Conservation (phyloP, 1,139 yeast species). For the Debaryomycetaceae sp. region DNA sequence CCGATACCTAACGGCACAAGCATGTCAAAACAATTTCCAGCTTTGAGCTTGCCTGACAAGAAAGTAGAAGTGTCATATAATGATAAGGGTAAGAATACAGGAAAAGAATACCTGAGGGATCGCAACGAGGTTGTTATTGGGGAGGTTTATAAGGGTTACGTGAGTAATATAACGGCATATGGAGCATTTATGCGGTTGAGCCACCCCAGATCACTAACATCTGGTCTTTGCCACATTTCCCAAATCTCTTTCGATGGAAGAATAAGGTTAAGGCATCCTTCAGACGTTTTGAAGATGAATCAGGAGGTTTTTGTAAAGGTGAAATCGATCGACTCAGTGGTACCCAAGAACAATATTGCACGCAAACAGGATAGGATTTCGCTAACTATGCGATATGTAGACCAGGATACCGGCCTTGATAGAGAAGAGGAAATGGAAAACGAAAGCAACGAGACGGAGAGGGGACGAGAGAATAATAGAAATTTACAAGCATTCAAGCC, state of each 20-base stretch:
- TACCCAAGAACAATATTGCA: not conserved
- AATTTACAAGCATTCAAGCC: conserved; percentile 9
- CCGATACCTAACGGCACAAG: not conserved
- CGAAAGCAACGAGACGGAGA: conserved; percentile 23
- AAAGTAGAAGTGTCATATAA: not conserved
- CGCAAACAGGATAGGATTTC: conserved; percentile 42
- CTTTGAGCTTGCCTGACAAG: not conserved
- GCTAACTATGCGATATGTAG: conserved; percentile 70
- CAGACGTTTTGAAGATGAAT: conserved; percentile 52
- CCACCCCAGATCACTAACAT: conserved; percentile 20
- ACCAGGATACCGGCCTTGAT: conserved; percentile 64
- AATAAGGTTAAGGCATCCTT: conserved; percentile 51
- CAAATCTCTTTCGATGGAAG: conserved; percentile 49
- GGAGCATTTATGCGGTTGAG: conserved; percentile 70
- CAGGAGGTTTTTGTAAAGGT: conserved; percentile 70
- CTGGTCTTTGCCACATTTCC: conserved; percentile 78
- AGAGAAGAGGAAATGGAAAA: conserved; percentile 16
- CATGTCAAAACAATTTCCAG: not conserved
- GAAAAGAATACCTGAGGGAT: not conserved
- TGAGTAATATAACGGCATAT: conserved; percentile 57
- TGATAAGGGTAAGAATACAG: not conserved
- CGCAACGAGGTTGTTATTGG: conserved; percentile 15
- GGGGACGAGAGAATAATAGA: conserved; percentile 8
- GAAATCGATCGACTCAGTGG: conserved; percentile 32
- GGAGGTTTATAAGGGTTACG: conserved; percentile 55